A percentile compares a stretch with the other conserved stretches of the same genome.
Conservation (phyloP, 495 filamentous ascomycete genomes). For the Hyaloscypha bicolor region DNA sequence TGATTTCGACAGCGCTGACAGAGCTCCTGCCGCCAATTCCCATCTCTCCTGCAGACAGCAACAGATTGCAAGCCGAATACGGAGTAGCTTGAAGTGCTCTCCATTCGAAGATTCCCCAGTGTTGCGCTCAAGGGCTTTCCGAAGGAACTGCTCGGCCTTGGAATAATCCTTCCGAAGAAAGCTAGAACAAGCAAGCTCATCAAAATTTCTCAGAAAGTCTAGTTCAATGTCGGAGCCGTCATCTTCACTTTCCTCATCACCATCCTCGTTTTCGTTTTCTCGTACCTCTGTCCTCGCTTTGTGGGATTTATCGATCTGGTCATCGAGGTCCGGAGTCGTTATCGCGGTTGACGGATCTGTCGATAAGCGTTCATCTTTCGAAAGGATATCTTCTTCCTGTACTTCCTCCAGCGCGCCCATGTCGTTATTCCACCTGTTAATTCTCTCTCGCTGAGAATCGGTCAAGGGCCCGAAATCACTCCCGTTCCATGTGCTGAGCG, state of each 20-base stretch:
- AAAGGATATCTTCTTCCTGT: not conserved
- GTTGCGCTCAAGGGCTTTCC: not conserved
- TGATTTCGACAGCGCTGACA: not conserved
- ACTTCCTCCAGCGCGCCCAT: not conserved
- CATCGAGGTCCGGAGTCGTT: not conserved
- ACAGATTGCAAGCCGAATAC: not conserved
- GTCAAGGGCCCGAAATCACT: not conserved
- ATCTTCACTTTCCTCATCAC: not conserved
- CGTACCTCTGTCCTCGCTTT: not conserved
- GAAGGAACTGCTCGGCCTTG: not conserved
- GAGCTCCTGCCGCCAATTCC: not conserved
- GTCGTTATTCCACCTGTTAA: conserved; percentile 7
- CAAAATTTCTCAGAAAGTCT: conserved; percentile 3
- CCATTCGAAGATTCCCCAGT: not conserved
- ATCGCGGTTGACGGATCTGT: conserved; percentile 1
- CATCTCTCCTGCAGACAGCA: not conserved
- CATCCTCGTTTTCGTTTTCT: too few species aligned
- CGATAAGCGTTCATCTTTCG: not conserved
- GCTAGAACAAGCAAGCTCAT: not conserved
- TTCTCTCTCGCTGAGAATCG: not conserved
- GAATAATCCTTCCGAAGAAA: not conserved
- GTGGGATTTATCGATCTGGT: not conserved
- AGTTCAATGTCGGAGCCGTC: not conserved
- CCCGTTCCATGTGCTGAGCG: not conserved
- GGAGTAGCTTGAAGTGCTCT: not conserved